Base-by-base conservation (phyloP, 1,284 basidiomycete species). In the Bothia castanella region DNA sequence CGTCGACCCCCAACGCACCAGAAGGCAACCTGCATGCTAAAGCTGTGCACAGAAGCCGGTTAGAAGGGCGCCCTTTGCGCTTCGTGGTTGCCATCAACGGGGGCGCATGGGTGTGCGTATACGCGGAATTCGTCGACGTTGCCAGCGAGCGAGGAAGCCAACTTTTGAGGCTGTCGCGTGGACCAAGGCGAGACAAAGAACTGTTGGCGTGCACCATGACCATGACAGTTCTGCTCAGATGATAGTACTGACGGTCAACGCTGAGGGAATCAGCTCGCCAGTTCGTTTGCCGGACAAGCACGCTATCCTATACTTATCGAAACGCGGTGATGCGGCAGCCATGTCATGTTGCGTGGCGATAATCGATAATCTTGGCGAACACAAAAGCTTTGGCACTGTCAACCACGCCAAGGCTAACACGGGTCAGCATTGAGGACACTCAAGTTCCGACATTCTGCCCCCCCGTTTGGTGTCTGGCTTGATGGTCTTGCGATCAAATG, bases 41-140 rank as follows among this genome's bases (percentile, higher is more conserved):
- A 56, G 53, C 41, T 34, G 32, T 45, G 31, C 30, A 29, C 23
- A 16, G 30, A 20, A 50, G 35, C n/a, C n/a, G n/a, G n/a, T 21
- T 36, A 6, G 41, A 34, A 13, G 21, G 32, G 12, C 20, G 11
- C 13, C 5, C 6, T 6, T 37, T 19, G 2, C 14, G 12, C 12
- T 21, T 19, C 38, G 25, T 30, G 48, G 53, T 53, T 52, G 25
- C 30, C 29, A 45, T 46, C 25, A 38, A 25, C 25, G 25, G 25
- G 25, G 25, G 25, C 14, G 35, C 16, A 21, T 10, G 9, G 42
- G 17, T 16, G 30, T n/a, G n/a, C 9, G n/a, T 31, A 31, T 1
- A 11, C n/a, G 23, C 2, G 16, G 19, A 25, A 12, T 52, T 35
- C 32, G 40, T 45, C 27, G 12, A 17, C n/a, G 42, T 16, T 19